These are phyloP conservation scores for Powellomyces hirtus DNA, from an alignment of 192 early-diverging fungal genomes.

Conservation along the genomic window DNA sequence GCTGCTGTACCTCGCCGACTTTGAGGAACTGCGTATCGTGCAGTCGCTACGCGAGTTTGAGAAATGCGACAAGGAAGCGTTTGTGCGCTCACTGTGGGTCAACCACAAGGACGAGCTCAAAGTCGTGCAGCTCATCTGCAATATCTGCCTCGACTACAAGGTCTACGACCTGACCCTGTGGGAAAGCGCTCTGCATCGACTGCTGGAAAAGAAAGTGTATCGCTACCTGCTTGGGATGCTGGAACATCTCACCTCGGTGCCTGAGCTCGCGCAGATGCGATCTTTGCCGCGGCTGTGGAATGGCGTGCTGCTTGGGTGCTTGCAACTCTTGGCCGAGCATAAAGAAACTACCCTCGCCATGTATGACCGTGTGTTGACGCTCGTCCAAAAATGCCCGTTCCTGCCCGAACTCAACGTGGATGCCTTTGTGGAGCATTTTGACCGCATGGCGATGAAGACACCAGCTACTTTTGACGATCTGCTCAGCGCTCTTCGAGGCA, in stretches of 20 bases:
- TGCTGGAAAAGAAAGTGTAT: conserved; percentile 36
- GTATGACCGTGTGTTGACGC: conserved; percentile 27
- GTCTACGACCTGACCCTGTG: conserved; percentile 62
- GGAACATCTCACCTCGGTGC: conserved; percentile 37
- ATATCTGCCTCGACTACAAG: conserved; percentile 68
- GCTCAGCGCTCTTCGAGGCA: conserved; percentile 11
- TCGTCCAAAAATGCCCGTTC: conserved; percentile 46
- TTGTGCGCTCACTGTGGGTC: conserved; percentile 69
- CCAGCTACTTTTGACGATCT: conserved; percentile 19
- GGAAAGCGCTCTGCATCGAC: conserved; percentile 55
- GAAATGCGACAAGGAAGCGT: conserved; percentile 61
- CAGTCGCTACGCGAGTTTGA: conserved; percentile 60
- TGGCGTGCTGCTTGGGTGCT: conserved; percentile 26
- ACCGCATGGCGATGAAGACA: conserved; percentile 11
- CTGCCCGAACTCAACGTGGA: conserved; percentile 34
- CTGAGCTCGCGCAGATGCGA: conserved; percentile 32
- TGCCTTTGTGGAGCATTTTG: conserved; percentile 24
- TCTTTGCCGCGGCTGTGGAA: conserved; percentile 39
- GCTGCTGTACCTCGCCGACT: conserved; percentile 68
- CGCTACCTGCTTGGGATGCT: conserved; percentile 55
- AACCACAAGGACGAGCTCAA: conserved; percentile 56
- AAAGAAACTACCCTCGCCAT: background rate
- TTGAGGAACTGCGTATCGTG: conserved; percentile 65
- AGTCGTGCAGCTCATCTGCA: conserved; percentile 65
- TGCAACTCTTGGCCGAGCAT: conserved; percentile 22